phyloP scores from a whole-genome alignment of 2,329 filamentous ascomycete genomes.

The Diaporthe vaccinii region DNA sequence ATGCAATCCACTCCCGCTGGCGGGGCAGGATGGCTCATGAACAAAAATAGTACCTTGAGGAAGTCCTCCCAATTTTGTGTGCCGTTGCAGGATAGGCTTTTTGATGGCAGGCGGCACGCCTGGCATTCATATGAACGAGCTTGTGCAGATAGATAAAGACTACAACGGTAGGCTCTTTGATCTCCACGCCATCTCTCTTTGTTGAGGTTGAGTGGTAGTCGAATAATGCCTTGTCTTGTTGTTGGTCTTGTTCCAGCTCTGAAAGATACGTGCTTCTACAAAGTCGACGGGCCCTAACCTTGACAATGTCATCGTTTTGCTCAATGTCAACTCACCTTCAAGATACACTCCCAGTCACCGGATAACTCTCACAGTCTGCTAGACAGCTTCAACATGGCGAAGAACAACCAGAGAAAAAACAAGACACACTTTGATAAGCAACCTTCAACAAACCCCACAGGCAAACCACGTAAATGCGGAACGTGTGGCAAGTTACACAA shows the following conservation, averaged over 20 bases:
- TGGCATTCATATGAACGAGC: not conserved
- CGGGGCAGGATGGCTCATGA: not conserved
- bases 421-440: not conserved
- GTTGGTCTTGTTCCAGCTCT: not conserved
- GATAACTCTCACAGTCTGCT: not conserved
- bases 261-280: not conserved
- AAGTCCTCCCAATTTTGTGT: not conserved
- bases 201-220: not conserved
- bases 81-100: not conserved
- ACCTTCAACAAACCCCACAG: not conserved
- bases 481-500: not conserved
- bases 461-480: not conserved
- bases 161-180: not conserved
- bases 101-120: not conserved
- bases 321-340: not conserved
- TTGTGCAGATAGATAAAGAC: constrained; percentile 9
- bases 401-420: not conserved
- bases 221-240: constrained; percentile 8
- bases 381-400: constrained; percentile 1
- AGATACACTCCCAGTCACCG: not conserved
- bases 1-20: not conserved
- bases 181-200: not conserved
- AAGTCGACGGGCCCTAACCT: not conserved
- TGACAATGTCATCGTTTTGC: not conserved
- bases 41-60: not conserved